phyloP scores from a whole-genome alignment of 257 asterid species.

The Scutellaria baicalensis region DNA sequence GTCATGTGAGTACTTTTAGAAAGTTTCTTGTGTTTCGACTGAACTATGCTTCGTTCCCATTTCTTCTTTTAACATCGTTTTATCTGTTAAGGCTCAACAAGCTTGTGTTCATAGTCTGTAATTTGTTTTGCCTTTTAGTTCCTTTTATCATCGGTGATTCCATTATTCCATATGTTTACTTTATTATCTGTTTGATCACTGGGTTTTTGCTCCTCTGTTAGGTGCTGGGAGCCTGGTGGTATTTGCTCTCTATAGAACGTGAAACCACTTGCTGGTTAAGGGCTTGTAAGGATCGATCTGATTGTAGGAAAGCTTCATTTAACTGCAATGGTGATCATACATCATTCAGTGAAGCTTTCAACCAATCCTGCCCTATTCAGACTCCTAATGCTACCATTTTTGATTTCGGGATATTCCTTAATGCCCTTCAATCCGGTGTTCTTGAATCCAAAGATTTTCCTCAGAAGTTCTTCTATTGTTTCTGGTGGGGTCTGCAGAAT shows the following conservation, averaged over 20 bases:
- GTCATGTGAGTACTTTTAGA: conserved; percentile 61
- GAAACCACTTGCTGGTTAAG: conserved; percentile 69
- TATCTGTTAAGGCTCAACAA: neutral
- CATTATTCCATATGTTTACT: no score
- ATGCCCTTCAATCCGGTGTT: conserved; percentile 70
- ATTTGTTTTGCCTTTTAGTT: neutral
- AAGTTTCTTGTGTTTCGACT: neutral
- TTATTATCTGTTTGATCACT: conserved; percentile 1
- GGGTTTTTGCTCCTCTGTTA: conserved; percentile 7
- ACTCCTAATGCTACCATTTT: conserved; percentile 34
- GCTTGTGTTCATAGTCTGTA: neutral
- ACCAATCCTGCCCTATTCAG: conserved; percentile 55
- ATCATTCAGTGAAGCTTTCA: conserved; percentile 18
- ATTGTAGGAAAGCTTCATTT: conserved; percentile 44
- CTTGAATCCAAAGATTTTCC: conserved; percentile 74
- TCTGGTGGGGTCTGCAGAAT: conserved; percentile 96
- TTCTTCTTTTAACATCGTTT: neutral
- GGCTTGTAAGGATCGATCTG: conserved; percentile 40
- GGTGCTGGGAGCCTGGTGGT: conserved; percentile 85
- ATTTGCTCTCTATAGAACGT: conserved; percentile 68
- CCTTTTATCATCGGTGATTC: no score
- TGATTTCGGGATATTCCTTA: conserved; percentile 72
- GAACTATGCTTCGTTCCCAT: neutral
- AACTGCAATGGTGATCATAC: conserved; percentile 32
- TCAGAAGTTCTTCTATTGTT: conserved; percentile 75